Base-by-base conservation (phyloP, 2,329 filamentous ascomycete species). In the Sclerotinia subarctica region DNA sequence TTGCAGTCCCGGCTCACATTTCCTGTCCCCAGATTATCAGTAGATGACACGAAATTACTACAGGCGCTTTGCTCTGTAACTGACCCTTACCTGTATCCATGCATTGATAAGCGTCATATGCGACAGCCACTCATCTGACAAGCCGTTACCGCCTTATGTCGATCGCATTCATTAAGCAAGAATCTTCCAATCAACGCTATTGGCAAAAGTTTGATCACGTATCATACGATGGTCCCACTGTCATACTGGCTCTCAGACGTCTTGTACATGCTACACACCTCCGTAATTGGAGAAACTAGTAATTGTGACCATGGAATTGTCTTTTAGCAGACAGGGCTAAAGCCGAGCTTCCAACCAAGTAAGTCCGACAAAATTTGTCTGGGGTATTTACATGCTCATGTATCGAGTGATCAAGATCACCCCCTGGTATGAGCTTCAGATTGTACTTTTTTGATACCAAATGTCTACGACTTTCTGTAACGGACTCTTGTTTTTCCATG, bases 401-500 rank as follows among this genome's bases (percentile, higher is more conserved):
- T n/a, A 66, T 66, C 38, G 53, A 59, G 19, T 15, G 32, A 47
- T 63, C 51, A 32, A 60, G 44, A 58, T 58, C 63, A 35, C 51
- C 26, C n/a, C 51, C 46, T 65, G 26, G 32, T 26, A 24, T 29
- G 44, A 46, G 63, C 63, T 59, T 42, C 44, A 60, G 26, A 35
- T 42, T n/a, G n/a, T 47, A 19, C 21, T 26, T 51, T 51, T 42
- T 60, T 60, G 29, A 54, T 26, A 26, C 42, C 53, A 6, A 21
- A 51, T 59, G 11, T 38, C 32, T 51, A 66, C 21, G 53, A 51
- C n/a, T 17, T 47, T 51, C 32, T 60, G 44, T 49, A 60, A 60
- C 46, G 42, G 21, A 60, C 38, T 49, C 19, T 24, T 38, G 8
- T 38, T 70, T 68, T 70, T 68, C 62, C 66, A 68, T 67, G 63